These are phyloP conservation scores for Penicillium canariense DNA, from an alignment of 495 filamentous ascomycete genomes.

Conservation along the genomic window DNA sequence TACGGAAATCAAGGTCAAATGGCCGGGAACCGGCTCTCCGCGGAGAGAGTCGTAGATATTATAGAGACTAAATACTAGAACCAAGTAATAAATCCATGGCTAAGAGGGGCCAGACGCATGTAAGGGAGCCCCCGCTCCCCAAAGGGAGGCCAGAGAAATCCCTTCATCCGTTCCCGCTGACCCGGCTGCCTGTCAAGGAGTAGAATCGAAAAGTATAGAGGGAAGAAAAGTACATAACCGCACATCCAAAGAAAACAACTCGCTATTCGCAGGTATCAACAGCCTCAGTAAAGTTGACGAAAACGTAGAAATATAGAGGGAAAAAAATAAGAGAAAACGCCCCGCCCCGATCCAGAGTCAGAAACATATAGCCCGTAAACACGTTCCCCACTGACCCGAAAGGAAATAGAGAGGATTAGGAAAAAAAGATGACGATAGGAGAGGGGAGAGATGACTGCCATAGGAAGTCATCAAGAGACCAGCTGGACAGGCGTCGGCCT, in stretches of 20 bases:
- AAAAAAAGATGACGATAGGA: neutral
- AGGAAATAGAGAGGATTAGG: neutral
- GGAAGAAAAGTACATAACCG: neutral
- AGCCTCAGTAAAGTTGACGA: slow-evolving; percentile 7
- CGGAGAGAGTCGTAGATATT: slow-evolving; percentile 4
- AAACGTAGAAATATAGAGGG: slow-evolving; percentile 1
- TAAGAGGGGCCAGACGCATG: slow-evolving; percentile 1
- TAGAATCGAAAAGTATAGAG: slow-evolving; percentile 1
- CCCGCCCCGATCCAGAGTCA: neutral
- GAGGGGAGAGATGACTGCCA: neutral
- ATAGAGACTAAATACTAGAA: slow-evolving; percentile 12
- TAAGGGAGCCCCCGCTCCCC: neutral
- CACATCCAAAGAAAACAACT: slow-evolving; percentile 5
- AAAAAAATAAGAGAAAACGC: slow-evolving; percentile 6
- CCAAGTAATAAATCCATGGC: neutral
- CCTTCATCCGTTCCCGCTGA: slow-evolving; percentile 30
- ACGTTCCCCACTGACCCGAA: no score
- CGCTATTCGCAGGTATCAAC: slow-evolving; percentile 24
- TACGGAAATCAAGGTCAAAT: neutral
- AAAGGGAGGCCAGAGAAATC: slow-evolving; percentile 7
- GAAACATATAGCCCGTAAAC: neutral
- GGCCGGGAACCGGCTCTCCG: slow-evolving; percentile 2
- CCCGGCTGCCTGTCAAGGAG: slow-evolving; percentile 14
- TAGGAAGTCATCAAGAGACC: slow-evolving; percentile 32
- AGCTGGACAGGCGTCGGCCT: slow-evolving; percentile 32